A percentile compares a stretch with the other conserved stretches of the same genome.
phyloP scores from a whole-genome alignment of 225 moss, liverwort and hornwort genomes.

The Marchantia polymorpha region DNA sequence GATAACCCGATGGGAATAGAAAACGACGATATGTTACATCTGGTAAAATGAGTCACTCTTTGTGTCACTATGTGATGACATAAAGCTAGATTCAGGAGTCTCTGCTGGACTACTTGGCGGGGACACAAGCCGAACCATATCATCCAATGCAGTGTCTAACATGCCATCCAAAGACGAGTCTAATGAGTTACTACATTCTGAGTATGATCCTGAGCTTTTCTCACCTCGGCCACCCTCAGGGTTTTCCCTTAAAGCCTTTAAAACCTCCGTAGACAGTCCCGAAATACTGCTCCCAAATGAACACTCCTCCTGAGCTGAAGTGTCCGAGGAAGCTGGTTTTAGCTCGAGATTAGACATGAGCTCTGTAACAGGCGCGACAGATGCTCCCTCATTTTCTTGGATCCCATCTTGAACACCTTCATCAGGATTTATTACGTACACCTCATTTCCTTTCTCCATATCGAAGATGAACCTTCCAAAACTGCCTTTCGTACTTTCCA shows the following conservation, averaged over 20 bases:
- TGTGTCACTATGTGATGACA: constrained; percentile 30
- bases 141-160: constrained; percentile 41
- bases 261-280: constrained; percentile 26
- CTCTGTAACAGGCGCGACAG: constrained; percentile 39
- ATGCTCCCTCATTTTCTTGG: constrained; percentile 22
- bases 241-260: constrained; percentile 22
- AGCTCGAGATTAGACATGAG: constrained; percentile 43
- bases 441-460: constrained; percentile 32
- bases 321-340: constrained; percentile 31
- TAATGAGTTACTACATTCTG: constrained; percentile 37
- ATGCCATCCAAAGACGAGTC: constrained; percentile 45
- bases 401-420: constrained; percentile 32
- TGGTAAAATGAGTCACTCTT: constrained; percentile 18
- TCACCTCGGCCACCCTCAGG: constrained; percentile 18
- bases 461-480: constrained; percentile 57
- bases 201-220: constrained; percentile 21
- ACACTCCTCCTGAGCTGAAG: constrained; percentile 13
- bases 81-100: constrained; percentile 39
- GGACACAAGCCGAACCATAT: constrained; percentile 39
- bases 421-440: constrained; percentile 30
- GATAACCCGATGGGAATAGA: constrained; percentile 5
- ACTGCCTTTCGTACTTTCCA: constrained; percentile 34
- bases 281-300: constrained; percentile 31
- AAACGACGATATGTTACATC: constrained; percentile 25
- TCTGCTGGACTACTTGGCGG: constrained; percentile 35